These are phyloP conservation scores for Asterophora parasitica DNA, from an alignment of 768 basidiomycete species.

Conservation along the genomic window DNA sequence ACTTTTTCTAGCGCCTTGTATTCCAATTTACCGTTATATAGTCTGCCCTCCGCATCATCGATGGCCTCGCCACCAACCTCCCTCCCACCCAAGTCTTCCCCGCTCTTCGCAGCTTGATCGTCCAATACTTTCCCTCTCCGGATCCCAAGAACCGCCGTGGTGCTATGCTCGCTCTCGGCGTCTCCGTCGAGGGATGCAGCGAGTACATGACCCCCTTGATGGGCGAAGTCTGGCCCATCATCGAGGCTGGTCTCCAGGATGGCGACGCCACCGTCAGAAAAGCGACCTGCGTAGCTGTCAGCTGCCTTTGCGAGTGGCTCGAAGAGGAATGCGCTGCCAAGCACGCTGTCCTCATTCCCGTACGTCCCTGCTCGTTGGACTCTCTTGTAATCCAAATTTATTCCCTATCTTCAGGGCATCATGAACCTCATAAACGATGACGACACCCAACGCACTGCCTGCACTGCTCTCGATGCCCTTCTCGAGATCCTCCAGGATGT, in stretches of 20 bases:
- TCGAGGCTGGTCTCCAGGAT: constrained; percentile 86
- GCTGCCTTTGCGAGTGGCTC: constrained; percentile 96
- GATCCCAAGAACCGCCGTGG: constrained; percentile 81
- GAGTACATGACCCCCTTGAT: constrained; percentile 97
- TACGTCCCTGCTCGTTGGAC: constrained; percentile 30
- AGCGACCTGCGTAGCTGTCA: constrained; percentile 93
- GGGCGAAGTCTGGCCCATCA: constrained; percentile 87
- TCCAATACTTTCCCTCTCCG: constrained; percentile 77
- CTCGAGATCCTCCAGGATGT: constrained; percentile 91
- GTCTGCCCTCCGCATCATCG: constrained; percentile 93
- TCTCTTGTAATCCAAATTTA: background rate
- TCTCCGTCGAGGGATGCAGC: constrained; percentile 95
- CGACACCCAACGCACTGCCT: constrained; percentile 86
- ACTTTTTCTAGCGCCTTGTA: background rate
- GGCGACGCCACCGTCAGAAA: constrained; percentile 82
- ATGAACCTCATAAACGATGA: constrained; percentile 88
- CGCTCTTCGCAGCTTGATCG: constrained; percentile 75
- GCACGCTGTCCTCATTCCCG: constrained; percentile 83
- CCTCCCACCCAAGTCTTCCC: constrained; percentile 97
- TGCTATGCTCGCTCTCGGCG: constrained; percentile 92
- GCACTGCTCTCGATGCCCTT: constrained; percentile 93
- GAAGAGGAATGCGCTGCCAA: constrained; percentile 87
- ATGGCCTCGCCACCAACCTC: constrained; percentile 85
- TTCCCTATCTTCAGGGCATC: constrained; percentile 54
- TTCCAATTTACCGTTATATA: constrained; percentile 23